Base-by-base conservation (phyloP, 2,329 filamentous ascomycete species). In the Sarocladiaceae sp. region DNA sequence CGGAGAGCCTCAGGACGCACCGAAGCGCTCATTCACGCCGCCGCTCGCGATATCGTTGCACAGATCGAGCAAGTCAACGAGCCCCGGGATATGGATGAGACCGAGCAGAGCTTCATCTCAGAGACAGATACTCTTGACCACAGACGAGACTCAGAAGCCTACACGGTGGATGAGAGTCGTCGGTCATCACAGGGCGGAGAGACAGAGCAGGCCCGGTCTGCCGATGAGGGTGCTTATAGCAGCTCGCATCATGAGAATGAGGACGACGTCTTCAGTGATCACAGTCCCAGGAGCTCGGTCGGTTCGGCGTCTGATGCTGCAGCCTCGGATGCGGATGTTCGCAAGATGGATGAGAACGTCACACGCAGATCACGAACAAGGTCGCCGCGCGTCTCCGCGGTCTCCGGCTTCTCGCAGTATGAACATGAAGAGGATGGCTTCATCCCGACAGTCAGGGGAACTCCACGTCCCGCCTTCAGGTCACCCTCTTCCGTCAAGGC, bases 401-500 rank as follows among this genome's bases (percentile, higher is more conserved):
- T 77, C 39, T 78, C 76, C 0, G 70, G 72, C 31, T 64, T 78
- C 32, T 76, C 74, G 12, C 67, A 72, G 44, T 72, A 66, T 42
- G 63, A 70, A 2, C 53, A 54, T 6, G 63, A 67, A 33, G 63
- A 67, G 10, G 67, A 72, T 1, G 65, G 72, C 13, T 76, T 76
- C 48, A 53, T 73, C 1, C 69, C 75, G 2, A 76, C 74, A n/a
- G 67, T 74, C 18, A 75, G 82, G 44, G 72, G 73, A 6, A 77
- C 75, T 6, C 72, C 74, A 7, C 74, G 83, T 3, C 76, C 80
- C 4, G 74, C 78, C 1, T 88, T 88, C 58, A 73, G 83, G 39
- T 83, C 83, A 11, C 78, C 83, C 0, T 83, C 82, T 2, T 81
- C 80, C 11, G 77, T 87, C 6, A 78, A 80, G 41, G 80, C 81